Base-by-base conservation (phyloP, 2,329 filamentous ascomycete genomes). In the Cordyceps cicadae region DNA sequence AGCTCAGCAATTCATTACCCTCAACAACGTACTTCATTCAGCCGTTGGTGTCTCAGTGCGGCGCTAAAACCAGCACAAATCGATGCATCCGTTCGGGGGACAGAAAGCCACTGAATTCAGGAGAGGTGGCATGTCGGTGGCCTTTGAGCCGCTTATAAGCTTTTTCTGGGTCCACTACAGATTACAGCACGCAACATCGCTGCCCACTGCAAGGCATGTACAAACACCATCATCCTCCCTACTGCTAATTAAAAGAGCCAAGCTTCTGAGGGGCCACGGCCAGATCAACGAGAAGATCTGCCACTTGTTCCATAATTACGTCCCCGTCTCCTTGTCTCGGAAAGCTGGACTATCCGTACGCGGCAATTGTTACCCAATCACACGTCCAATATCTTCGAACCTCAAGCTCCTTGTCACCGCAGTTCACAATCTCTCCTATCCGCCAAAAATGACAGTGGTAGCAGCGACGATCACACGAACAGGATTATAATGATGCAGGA, bases 401-500 rank as follows among this genome's bases (percentile, higher is more conserved):
- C 17, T 48, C 45, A 61, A 60, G 62, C 60, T 37, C 12, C 34
- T 37, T 14, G 12, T 14, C 34, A 37, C 34, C 5, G 1, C 34
- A 8, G 29, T 37, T 37, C 34, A 14, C 34, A 37, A 37, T 37
- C 34, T 37, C 34, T 37, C 2, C 12, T 37, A 14, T 11, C 34
- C 5, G 34, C 54, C n/a, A 24, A 58, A 60, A 61, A 61, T 62
- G 50, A 46, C 19, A 29, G 49, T 32, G 49, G 45, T 46, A 56
- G 62, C 54, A 60, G 56, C 52, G 37, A 29, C 59, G 61, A 59
- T 53, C 48, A 64, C 61, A 55, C 55, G 50, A 64, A 21, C 54
- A 64, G 54, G 62, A 62, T 19, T 39, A 60, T 26, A 53, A 60
- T 60, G 51, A 60, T 43, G 8, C 52, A 59, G 37, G 57, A 60